Percentiles rank a stretch among this genome's conserved stretches.
These are phyloP conservation scores for Paramecium pentaurelia DNA, from an alignment of 73 alveolate genomes.

Conservation along the genomic window DNA sequence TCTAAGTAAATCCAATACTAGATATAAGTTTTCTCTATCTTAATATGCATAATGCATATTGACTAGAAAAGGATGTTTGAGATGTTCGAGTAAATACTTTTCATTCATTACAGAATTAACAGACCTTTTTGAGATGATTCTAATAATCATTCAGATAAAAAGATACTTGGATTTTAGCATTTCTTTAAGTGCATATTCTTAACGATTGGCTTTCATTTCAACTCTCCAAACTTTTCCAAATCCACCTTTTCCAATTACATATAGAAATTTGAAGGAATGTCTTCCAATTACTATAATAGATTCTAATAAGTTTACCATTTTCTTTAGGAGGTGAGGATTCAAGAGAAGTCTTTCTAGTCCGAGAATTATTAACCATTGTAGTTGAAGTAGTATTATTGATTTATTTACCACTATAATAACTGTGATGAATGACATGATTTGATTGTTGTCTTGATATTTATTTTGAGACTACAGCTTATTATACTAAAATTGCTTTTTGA, in stretches of 20 bases:
- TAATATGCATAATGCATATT: constrained; percentile 72
- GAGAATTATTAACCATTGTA: background rate
- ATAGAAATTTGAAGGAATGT: constrained; percentile 27
- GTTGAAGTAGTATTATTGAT: constrained; percentile 25
- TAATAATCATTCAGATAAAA: constrained; percentile 11
- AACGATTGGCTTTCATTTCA: constrained; percentile 28
- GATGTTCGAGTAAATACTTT: constrained; percentile 62
- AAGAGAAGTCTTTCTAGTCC: background rate
- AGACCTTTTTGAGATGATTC: constrained; percentile 58
- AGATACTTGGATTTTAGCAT: constrained; percentile 32
- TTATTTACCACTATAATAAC: constrained; percentile 27
- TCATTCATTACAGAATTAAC: constrained; percentile 68
- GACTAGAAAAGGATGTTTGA: constrained; percentile 73
- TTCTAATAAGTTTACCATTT: background rate
- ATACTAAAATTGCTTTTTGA: background rate
- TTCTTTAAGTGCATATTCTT: constrained; percentile 29
- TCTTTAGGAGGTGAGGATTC: background rate
- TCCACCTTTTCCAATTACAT: constrained; percentile 44
- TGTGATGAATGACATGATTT: background rate
- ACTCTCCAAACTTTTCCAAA: constrained; percentile 47
- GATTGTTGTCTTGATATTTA: constrained; percentile 22
- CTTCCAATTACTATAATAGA: background rate
- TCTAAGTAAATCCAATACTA: constrained; percentile 61
- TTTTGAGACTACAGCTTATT: constrained; percentile 22
- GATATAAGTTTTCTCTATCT: constrained; percentile 66